Base-by-base conservation (phyloP, 495 filamentous ascomycete species). In the Bryoglossum gracile region DNA sequence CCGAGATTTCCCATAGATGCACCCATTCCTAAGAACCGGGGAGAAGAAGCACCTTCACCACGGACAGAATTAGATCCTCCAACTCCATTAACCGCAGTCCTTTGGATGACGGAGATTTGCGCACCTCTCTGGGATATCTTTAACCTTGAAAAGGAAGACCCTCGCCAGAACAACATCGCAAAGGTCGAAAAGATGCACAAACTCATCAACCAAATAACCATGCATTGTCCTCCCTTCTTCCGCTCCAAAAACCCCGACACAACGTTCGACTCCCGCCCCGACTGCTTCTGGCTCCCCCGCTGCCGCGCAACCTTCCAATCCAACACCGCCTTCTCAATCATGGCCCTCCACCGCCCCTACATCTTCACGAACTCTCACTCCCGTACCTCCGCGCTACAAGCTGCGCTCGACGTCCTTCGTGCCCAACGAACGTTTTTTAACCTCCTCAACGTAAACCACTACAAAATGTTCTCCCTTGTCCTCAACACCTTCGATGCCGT, bases 401-500 rank as follows among this genome's bases (percentile, higher is more conserved):
- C 76, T 23, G 73, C 71, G 33, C 51, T 80, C 14, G 66, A 65
- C 3, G 77, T 82, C 65, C 61, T 83, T 3, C 64, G 70, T 13
- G 70, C 75, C 22, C 78, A 81, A 55, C 64, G 67, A 36, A 51
- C 62, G 46, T 66, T 75, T 18, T 80, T 79, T 36, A 59, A 68
- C 43, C 54, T 64, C 41, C 60, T 77, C 44, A 68, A 64, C 48
- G 68, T 68, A 34, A 66, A 71, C 19, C 69, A 77, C 43, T 75
- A 78, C 55, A 78, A 74, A 47, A 74, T 77, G 61, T 74, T 72
- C 53, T 65, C 69, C 14, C 59, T 74, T 8, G 76, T 81, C 46
- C 74, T 77, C 26, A 73, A 72, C 37, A 80, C 75, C 1, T 83
- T 83, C 48, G 80, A 83, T 59, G 78, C 80, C 16, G 68, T 80